These are phyloP conservation scores for Pinus albicaulis DNA, from an alignment of 75 land plant genomes.

Conservation along the genomic window DNA sequence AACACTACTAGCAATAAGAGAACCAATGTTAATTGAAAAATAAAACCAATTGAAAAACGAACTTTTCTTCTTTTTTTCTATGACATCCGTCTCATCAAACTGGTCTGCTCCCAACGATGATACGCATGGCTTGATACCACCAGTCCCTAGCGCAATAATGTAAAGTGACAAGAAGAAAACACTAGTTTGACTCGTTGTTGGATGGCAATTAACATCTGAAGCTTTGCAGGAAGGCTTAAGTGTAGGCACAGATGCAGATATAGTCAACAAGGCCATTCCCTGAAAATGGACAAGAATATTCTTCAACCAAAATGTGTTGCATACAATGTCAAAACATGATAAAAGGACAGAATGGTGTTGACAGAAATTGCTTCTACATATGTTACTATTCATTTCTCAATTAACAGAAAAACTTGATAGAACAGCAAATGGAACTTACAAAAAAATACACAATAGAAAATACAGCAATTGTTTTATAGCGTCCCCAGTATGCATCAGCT, in stretches of 20 bases:
- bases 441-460: constrained; percentile 74
- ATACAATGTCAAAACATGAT: too few species aligned
- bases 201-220: constrained; percentile 27
- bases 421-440: constrained; percentile 29
- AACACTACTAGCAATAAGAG: constrained; percentile 64
- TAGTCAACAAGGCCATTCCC: constrained; percentile 75
- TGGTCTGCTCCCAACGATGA: constrained; percentile 86
- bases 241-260: constrained; percentile 61
- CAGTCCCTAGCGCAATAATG: constrained; percentile 79
- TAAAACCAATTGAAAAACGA: constrained; percentile 64
- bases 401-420: too few species aligned
- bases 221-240: constrained; percentile 51
- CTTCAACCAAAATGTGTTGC: neutral
- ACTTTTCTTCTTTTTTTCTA: constrained; percentile 52
- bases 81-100: constrained; percentile 76
- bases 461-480: constrained; percentile 81
- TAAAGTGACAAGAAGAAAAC: constrained; percentile 72
- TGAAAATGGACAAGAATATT: constrained; percentile 13
- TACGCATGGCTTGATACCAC: constrained; percentile 55
- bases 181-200: constrained; percentile 48
- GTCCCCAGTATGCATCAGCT: constrained; percentile 93
- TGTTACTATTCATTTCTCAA: too few species aligned
- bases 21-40: constrained; percentile 74
- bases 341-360: too few species aligned
- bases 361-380: too few species aligned